Percentiles rank a stretch among this genome's conserved stretches.
Conservation (phyloP, 768 basidiomycete genomes). For the Trametopsis cervina region DNA sequence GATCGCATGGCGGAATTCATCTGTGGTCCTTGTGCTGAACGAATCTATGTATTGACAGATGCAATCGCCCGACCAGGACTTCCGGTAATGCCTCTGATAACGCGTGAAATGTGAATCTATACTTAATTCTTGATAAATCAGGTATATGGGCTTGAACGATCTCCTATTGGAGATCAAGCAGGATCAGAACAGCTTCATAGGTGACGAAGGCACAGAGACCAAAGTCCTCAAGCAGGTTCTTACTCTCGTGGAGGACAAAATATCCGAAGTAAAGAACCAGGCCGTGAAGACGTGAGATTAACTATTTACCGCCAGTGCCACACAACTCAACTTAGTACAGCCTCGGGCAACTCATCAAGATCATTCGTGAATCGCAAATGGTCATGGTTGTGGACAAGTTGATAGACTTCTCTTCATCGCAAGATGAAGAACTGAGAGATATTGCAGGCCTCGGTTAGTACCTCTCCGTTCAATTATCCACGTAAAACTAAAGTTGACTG, state of each 20-base stretch:
- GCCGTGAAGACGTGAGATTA: conserved; percentile 82
- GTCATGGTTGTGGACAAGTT: conserved; percentile 85
- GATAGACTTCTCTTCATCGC: conserved; percentile 75
- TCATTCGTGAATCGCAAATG: conserved; percentile 77
- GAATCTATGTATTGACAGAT: conserved; percentile 41
- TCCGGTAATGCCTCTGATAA: conserved; percentile 45
- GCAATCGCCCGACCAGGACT: conserved; percentile 89
- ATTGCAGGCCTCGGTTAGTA: conserved; percentile 83
- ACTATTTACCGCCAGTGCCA: conserved; percentile 1
- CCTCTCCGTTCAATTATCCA: not conserved
- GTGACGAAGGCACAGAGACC: conserved; percentile 82
- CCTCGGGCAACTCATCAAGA: conserved; percentile 85
- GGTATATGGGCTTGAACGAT: conserved; percentile 97
- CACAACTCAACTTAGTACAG: conserved; percentile 31
- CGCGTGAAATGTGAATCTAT: conserved; percentile 12
- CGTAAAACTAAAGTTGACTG: not conserved
- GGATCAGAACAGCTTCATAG: conserved; percentile 65
- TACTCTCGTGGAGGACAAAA: conserved; percentile 85
- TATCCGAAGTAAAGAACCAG: conserved; percentile 97
- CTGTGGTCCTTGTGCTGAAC: conserved; percentile 3
- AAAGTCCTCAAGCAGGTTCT: conserved; percentile 83
- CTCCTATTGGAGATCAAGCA: conserved; percentile 82
- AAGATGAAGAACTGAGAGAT: conserved; percentile 91
- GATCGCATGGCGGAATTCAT: not conserved
- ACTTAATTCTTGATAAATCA: conserved; percentile 26